Evolutionary conservation across 768 basidiomycete species (phyloP).

Genomic region (Lentinula boryana): DNA sequence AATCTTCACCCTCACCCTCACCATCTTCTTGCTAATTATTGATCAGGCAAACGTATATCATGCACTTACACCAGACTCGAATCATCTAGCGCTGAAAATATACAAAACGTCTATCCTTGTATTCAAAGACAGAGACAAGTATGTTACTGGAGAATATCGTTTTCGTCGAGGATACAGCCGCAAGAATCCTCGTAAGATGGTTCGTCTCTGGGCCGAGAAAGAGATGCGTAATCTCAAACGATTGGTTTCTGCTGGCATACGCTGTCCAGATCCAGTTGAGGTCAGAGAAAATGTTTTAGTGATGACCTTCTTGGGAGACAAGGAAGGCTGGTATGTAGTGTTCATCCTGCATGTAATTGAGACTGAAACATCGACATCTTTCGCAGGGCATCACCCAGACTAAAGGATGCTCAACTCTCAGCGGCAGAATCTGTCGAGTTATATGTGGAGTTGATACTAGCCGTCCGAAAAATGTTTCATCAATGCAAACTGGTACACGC

Average conservation of each 20-base stretch:
- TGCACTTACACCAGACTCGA: conserved; percentile 48
- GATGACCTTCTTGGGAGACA: conserved; percentile 86
- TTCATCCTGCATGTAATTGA: not conserved
- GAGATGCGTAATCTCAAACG: conserved; percentile 95
- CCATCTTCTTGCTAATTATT: not conserved
- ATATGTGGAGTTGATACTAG: conserved; percentile 76
- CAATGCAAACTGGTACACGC: conserved; percentile 94
- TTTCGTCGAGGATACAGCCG: conserved; percentile 87
- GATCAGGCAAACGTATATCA: conserved; percentile 95
- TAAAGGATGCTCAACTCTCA: conserved; percentile 76
- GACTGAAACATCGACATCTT: not conserved
- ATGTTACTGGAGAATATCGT: conserved; percentile 94
- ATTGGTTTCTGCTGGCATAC: conserved; percentile 74
- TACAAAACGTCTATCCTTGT: conserved; percentile 98
- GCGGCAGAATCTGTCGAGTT: conserved; percentile 46
- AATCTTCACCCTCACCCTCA: conserved; percentile 12
- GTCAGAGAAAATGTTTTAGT: conserved; percentile 96
- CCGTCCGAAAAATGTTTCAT: conserved; percentile 80
- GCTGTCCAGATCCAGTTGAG: conserved; percentile 85
- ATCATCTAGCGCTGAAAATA: conserved; percentile 89
- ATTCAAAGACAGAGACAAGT: conserved; percentile 96
- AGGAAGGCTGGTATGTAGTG: conserved; percentile 67
- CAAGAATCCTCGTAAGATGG: conserved; percentile 97
- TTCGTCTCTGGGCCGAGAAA: conserved; percentile 97
- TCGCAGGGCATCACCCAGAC: conserved; percentile 80